A percentile compares a stretch with the other conserved stretches of the same genome.
These are phyloP conservation scores for Cutaneotrichosporon sp. DNA, from an alignment of 1,284 basidiomycete genomes.

Conservation along the genomic window DNA sequence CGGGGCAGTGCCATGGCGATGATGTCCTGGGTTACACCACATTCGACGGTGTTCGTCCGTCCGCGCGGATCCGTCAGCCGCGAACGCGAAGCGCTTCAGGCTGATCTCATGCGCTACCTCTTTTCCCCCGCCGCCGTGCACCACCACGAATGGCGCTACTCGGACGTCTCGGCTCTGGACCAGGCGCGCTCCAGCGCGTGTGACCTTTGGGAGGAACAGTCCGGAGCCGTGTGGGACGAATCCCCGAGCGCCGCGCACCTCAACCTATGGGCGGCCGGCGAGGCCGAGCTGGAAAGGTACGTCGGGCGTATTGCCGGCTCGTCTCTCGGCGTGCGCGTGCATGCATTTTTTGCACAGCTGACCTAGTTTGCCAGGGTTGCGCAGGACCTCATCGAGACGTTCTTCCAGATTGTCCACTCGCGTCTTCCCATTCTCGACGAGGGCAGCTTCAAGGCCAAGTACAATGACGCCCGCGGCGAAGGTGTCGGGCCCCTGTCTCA, in stretches of 20 bases:
- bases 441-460: constrained; percentile 60
- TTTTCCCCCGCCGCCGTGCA: constrained; percentile 38
- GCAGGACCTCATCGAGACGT: constrained; percentile 76
- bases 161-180: constrained; percentile 32
- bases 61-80: not conserved
- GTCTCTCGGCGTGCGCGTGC: too few relatives aligned
- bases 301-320: constrained; percentile 1
- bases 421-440: constrained; percentile 75
- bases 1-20: constrained; percentile 13
- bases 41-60: not conserved
- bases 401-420: constrained; percentile 67
- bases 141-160: constrained; percentile 36
- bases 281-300: constrained; percentile 23
- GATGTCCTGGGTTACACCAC: constrained; percentile 8
- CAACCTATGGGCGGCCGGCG: constrained; percentile 21
- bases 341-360: too few relatives aligned
- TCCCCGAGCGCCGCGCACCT: constrained; percentile 31
- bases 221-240: constrained; percentile 35
- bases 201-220: constrained; percentile 39
- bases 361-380: constrained; percentile 43
- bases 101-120: constrained; percentile 39
- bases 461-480: constrained; percentile 31
- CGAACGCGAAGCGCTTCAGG: constrained; percentile 16
- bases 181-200: constrained; percentile 18
- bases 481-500: constrained; percentile 56